Base-by-base conservation (phyloP, 768 basidiomycete genomes). In the Boletus reticuloceps region DNA sequence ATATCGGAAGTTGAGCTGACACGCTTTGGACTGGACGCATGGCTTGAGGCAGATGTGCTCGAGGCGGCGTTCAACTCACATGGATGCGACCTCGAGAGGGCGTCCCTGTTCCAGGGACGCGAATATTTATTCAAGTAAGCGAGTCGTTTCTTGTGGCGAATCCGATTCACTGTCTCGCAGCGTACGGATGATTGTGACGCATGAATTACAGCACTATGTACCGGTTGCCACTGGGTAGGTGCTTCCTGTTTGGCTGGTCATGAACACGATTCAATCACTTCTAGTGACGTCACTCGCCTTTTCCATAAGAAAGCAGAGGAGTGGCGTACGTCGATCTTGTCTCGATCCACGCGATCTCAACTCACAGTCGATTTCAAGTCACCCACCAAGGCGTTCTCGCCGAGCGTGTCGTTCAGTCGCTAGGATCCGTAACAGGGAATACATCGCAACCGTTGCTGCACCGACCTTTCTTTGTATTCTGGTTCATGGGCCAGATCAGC, bases 121-220 rank as follows among this genome's bases (percentile, higher is more conserved):
- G 89, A 90, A 60, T 86, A 82, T 61, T 74, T 91, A 27, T 90
- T 89, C 76, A 89, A 89, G 89, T 89, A 66, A 69, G 86, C 72
- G 25, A 13, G 14, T 22, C 27, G 22, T 42, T 37, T 29, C 38
- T 50, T 50, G 32, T 40, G 41, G 46, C n/a, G 44, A 42, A 46
- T 50, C 22, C 11, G 39, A 48, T 46, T 55, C 22, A 64, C 39
- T 14, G 11, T 44, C 13, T 42, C 22, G 20, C 53, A 91, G 89
- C 62, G 83, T 81, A 36, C 79, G 88, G 31, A 84, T 85, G 82
- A 82, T 78, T 58, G 82, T 91, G 46, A 82, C 84, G 7, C 79
- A 86, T 58, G 88, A 88, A 58, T 88, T 87, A 63, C 82, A 78
- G 63, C 77, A 81, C 47, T 86, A 77, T 64, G 77, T 85, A 40